A percentile compares a stretch with the other conserved stretches of the same genome.
Evolutionary conservation across 192 early-diverging fungal genomes (phyloP).

Genomic region (Phycomyces blakesleeanus): DNA sequence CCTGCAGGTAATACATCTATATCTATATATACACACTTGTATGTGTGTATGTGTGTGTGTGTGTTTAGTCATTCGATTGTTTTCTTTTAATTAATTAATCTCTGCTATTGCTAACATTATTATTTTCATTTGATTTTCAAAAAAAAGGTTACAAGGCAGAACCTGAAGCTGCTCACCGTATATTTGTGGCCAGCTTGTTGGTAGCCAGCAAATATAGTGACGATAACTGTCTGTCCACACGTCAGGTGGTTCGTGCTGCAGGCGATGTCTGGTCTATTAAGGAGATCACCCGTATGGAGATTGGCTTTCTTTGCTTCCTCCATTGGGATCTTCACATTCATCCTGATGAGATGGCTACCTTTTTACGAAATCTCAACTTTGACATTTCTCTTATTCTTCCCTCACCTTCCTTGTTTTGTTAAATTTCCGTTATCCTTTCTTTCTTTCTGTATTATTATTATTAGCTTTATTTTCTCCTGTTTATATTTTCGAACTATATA

Average conservation of each 20-base stretch:
- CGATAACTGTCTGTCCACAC: slow-evolving; percentile 31
- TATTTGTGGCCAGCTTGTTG: slow-evolving; percentile 34
- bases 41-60: too few relatives aligned
- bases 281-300: slow-evolving; percentile 39
- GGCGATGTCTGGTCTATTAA: slow-evolving; percentile 40
- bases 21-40: too few relatives aligned
- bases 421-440: not conserved
- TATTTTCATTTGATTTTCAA: too few relatives aligned
- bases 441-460: slow-evolving; percentile 1
- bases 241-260: slow-evolving; percentile 33
- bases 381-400: slow-evolving; percentile 15
- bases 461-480: slow-evolving; percentile 10
- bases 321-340: slow-evolving; percentile 33
- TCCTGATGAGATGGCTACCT: slow-evolving; percentile 22
- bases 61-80: too few relatives aligned
- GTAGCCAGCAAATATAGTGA: slow-evolving; percentile 40
- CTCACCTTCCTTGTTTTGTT: not conserved
- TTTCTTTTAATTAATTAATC: too few relatives aligned
- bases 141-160: slow-evolving; percentile 33
- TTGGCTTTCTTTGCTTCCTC: slow-evolving; percentile 32
- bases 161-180: slow-evolving; percentile 36
- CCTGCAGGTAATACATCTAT: slow-evolving; percentile 29
- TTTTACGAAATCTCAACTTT: slow-evolving; percentile 29
- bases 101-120: too few relatives aligned
- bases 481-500: not conserved